phyloP scores from a whole-genome alignment of 176 grass and related monocot genomes.

The Rhipidocladum racemiflorum region DNA sequence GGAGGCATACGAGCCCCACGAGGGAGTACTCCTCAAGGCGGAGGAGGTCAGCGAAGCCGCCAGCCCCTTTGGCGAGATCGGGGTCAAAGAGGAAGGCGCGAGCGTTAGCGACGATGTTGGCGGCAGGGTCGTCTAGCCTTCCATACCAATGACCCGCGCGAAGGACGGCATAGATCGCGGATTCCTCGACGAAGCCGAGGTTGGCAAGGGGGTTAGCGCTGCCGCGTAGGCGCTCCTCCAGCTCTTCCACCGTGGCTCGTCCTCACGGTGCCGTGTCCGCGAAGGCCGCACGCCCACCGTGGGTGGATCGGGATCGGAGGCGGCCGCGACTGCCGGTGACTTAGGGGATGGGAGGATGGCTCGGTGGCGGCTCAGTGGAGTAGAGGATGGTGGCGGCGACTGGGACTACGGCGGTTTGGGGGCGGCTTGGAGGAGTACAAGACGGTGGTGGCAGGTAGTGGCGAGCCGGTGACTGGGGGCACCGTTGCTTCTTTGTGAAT shows the following conservation, averaged over 20 bases:
- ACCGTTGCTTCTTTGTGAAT: too few species aligned
- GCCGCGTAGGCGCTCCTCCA: slow-evolving; percentile 75
- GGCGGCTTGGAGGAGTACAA: too few species aligned
- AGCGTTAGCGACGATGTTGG: slow-evolving; percentile 80
- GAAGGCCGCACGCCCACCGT: background rate
- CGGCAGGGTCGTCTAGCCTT: slow-evolving; percentile 53
- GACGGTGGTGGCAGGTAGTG: too few species aligned
- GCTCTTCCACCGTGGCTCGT: slow-evolving; percentile 56
- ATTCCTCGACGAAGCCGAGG: slow-evolving; percentile 55
- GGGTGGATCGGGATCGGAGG: slow-evolving; percentile 49
- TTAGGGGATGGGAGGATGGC: too few species aligned
- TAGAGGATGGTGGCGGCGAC: too few species aligned
- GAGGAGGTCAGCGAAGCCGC: slow-evolving; percentile 73
- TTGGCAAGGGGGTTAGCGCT: slow-evolving; percentile 59
- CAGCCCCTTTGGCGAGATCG: background rate
- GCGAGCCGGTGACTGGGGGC: too few species aligned
- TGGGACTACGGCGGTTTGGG: too few species aligned
- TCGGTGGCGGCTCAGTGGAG: too few species aligned
- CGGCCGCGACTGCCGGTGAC: slow-evolving; percentile 20
- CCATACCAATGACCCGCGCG: slow-evolving; percentile 78
- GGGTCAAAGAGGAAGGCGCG: slow-evolving; percentile 54
- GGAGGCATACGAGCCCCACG: slow-evolving; percentile 72
- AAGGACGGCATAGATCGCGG: slow-evolving; percentile 69
- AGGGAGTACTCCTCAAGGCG: slow-evolving; percentile 89
- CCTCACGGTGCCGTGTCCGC: slow-evolving; percentile 47